These are phyloP conservation scores for Pythium dissimile DNA, from an alignment of 352 stramenopile species.

Conservation along the genomic window DNA sequence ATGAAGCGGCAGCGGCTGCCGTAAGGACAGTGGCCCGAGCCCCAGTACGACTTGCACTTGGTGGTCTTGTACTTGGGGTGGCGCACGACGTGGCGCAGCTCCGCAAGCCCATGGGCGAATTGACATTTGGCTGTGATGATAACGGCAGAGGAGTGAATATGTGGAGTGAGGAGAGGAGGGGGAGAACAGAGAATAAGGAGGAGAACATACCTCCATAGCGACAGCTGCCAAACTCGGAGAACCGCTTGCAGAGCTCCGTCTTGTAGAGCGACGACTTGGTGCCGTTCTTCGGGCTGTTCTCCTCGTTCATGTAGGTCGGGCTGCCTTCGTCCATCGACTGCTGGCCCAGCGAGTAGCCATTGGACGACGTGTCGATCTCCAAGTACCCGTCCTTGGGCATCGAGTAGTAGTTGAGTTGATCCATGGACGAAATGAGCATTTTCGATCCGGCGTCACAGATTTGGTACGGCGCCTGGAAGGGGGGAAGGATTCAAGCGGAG, in stretches of 20 bases:
- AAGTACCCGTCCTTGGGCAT: conserved; percentile 74
- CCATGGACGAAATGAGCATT: conserved; percentile 81
- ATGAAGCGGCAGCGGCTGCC: conserved; percentile 86
- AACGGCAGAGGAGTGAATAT: too few species aligned
- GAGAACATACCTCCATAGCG: conserved; percentile 77
- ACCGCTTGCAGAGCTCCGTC: conserved; percentile 86
- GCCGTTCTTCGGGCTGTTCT: conserved; percentile 81
- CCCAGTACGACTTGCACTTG: conserved; percentile 90
- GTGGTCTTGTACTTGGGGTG: conserved; percentile 92
- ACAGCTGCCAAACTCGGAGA: conserved; percentile 84
- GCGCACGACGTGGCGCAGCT: conserved; percentile 80
- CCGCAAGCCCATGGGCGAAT: conserved; percentile 77
- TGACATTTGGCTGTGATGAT: conserved; percentile 74
- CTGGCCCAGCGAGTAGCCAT: conserved; percentile 17
- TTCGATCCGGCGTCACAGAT: not conserved
- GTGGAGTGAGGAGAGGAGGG: too few species aligned
- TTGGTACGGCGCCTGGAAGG: not conserved
- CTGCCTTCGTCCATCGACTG: conserved; percentile 21
- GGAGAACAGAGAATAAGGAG: too few species aligned
- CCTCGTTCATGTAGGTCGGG: conserved; percentile 67
- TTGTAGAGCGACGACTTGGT: conserved; percentile 88
- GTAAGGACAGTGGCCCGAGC: conserved; percentile 86
- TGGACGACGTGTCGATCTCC: conserved; percentile 54
- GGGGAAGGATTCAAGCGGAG: not conserved
- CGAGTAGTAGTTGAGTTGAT: conserved; percentile 81